A percentile compares a stretch with the other conserved stretches of the same genome.
Evolutionary conservation across 768 basidiomycete genomes (phyloP).

Genomic region (Pisolithus albus): DNA sequence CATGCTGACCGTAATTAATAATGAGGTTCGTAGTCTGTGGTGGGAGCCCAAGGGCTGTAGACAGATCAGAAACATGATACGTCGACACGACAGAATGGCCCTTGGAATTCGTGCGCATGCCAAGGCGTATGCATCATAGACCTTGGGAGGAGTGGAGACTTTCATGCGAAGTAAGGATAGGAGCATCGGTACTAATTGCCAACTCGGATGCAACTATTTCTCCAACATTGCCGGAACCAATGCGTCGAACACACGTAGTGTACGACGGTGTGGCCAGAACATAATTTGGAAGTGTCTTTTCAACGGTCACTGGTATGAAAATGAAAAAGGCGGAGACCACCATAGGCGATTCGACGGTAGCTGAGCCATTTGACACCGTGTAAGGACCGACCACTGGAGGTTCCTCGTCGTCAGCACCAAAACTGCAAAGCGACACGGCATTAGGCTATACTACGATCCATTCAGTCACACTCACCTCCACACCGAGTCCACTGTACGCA

Average conservation of each 20-base stretch:
- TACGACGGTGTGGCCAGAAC: conserved; percentile 51
- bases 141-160: conserved; percentile 49
- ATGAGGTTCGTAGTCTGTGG: conserved; percentile 26
- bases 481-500: conserved; percentile 71
- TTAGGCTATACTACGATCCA: not conserved
- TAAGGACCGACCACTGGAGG: conserved; percentile 77
- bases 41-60: conserved; percentile 55
- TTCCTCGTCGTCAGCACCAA: conserved; percentile 67
- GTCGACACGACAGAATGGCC: conserved; percentile 50
- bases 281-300: conserved; percentile 67
- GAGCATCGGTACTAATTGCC: too few relatives aligned
- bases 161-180: conserved; percentile 20
- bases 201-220: too few relatives aligned
- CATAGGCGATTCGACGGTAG: conserved; percentile 34
- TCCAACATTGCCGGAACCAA: too few relatives aligned
- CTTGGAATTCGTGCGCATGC: conserved; percentile 47
- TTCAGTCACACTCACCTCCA: conserved; percentile 51
- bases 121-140: conserved; percentile 49
- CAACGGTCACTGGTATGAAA: conserved; percentile 53
- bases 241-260: too few relatives aligned
- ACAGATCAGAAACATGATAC: conserved; percentile 39
- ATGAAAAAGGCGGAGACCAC: conserved; percentile 48
- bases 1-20: not conserved
- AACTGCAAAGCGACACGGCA: conserved; percentile 35
- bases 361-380: conserved; percentile 43